Percentiles rank a stretch among this genome's conserved stretches.
Evolutionary conservation across 2,329 filamentous ascomycete genomes (phyloP).

Genomic region (Microcera coccophila): DNA sequence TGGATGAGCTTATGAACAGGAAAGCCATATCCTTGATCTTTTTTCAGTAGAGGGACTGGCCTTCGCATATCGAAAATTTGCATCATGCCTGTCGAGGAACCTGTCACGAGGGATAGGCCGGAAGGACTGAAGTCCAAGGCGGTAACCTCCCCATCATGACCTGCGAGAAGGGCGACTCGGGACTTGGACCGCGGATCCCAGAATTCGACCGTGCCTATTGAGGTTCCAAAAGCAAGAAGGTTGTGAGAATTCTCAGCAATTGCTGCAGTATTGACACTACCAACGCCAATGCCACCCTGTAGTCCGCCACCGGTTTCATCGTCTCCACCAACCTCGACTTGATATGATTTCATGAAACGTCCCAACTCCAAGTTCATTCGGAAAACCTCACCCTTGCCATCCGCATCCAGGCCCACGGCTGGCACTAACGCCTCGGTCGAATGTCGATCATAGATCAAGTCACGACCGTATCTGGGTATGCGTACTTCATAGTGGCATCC

Average conservation of each 20-base stretch:
- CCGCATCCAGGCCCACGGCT: constrained; percentile 78
- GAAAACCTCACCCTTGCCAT: constrained; percentile 89
- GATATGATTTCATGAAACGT: constrained; percentile 90
- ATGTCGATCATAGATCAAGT: constrained; percentile 77
- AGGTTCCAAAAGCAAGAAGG: constrained; percentile 87
- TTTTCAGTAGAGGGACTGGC: constrained; percentile 78
- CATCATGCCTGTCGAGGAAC: constrained; percentile 82
- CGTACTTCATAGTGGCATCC: constrained; percentile 87
- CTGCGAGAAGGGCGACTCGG: constrained; percentile 71
- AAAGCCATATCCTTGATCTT: constrained; percentile 94
- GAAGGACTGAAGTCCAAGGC: constrained; percentile 81
- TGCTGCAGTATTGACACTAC: constrained; percentile 81
- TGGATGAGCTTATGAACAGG: constrained; percentile 80
- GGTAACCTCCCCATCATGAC: constrained; percentile 70
- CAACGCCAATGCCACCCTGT: constrained; percentile 81
- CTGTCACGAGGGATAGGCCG: constrained; percentile 79
- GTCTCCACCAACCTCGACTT: constrained; percentile 84
- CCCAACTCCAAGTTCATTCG: constrained; percentile 87
- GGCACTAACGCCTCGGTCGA: constrained; percentile 84
- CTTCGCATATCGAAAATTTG: constrained; percentile 90
- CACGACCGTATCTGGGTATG: constrained; percentile 87
- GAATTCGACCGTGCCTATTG: constrained; percentile 91
- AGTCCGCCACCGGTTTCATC: constrained; percentile 66
- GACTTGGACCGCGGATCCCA: constrained; percentile 88
- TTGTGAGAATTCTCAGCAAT: constrained; percentile 88